Base-by-base conservation (phyloP, 2,329 filamentous ascomycete species). In the Tetracladium maxilliforme region DNA sequence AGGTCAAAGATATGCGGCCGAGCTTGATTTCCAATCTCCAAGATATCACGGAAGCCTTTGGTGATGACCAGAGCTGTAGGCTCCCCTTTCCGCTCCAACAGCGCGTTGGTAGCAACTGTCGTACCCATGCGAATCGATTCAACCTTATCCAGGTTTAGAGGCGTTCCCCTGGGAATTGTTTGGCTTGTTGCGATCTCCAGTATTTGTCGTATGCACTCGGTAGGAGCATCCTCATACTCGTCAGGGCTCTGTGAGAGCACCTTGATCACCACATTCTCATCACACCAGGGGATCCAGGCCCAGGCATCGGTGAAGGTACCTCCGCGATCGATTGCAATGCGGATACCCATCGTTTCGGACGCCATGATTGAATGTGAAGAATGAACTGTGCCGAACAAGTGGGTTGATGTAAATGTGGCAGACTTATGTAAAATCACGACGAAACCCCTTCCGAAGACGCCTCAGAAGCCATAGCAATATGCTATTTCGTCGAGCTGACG, bases 1-100 rank as follows among this genome's bases (percentile, higher is more conserved):
- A 83, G 54, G 38, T 81, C 76, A 34, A 83, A 83, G 27, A 83
- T 76, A 31, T 74, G 64, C 2, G 77, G 77, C 12, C 77, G 58
- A 2, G 70, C 70, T 48, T 83, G 78, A 38, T 82, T 80, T 1
- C 77, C 76, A 36, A 83, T 83, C 15, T 65, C 60, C 5, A 82
- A 52, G 34, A 73, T 72, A 40, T 83, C 76, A 33, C 70, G 70
- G 49, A 76, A 76, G 0, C 71, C 71, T 33, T 67, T 70, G 4
- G 67, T 75, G 10, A 74, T 67, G 6, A 76, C 57, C 45, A 77
- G 58, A 5, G 68, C 71, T 36, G 72, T 70, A 27, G 60, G 58
- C 40, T 75, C 70, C 14, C 71, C 71, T 42, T 76, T 76, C 17
- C 71, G 48, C 39, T 76, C 70, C 5, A 77, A 46, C 23, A 76